Evolutionary conservation across 345 rosid genomes (phyloP).

Genomic region (Bruguiera gymnorhiza): DNA sequence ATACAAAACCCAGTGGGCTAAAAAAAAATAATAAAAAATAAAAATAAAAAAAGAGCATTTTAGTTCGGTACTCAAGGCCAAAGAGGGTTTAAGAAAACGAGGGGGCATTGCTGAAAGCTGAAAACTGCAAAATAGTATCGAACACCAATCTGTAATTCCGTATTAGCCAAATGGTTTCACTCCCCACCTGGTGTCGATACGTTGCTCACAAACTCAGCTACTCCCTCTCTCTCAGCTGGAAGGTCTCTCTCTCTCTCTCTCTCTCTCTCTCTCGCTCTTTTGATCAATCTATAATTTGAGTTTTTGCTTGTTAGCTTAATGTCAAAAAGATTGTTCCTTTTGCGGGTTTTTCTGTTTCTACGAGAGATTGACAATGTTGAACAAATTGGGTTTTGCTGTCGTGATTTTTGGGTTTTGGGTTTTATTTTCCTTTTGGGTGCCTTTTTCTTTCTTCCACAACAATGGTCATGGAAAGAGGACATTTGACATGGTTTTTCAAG

Average conservation of each 20-base stretch:
- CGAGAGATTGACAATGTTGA: not conserved
- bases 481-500: too few relatives aligned
- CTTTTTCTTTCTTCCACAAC: not conserved
- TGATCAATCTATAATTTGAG: slow-evolving; percentile 8
- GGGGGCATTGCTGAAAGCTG: too few relatives aligned
- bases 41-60: too few relatives aligned
- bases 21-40: too few relatives aligned
- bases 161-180: slow-evolving; percentile 51
- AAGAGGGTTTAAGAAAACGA: too few relatives aligned
- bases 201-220: slow-evolving; percentile 62
- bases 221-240: slow-evolving; percentile 53
- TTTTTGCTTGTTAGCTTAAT: not conserved
- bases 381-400: not conserved
- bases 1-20: too few relatives aligned
- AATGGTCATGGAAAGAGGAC: not conserved
- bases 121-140: too few relatives aligned
- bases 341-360: not conserved
- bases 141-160: too few relatives aligned
- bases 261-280: not conserved
- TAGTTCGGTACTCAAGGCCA: too few relatives aligned
- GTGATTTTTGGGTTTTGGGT: not conserved
- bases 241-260: slow-evolving; percentile 46
- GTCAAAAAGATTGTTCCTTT: not conserved
- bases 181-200: slow-evolving; percentile 77
- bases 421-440: not conserved